Evolutionary conservation across 2,329 filamentous ascomycete species (phyloP).

Genomic region (Ceratocystis albifundus): DNA sequence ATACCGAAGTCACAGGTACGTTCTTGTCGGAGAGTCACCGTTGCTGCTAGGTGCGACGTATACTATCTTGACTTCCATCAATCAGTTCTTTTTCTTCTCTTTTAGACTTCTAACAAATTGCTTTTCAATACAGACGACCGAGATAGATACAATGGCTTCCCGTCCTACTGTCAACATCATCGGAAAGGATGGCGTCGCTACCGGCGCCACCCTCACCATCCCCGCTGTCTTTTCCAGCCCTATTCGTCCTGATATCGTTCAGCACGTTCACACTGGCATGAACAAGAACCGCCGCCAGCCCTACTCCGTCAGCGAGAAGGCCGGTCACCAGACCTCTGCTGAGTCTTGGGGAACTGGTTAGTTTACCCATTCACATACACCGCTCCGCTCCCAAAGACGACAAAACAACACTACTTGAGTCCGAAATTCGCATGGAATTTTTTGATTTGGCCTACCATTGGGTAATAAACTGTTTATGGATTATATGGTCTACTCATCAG

Average conservation of each 20-base stretch:
- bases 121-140: conserved; percentile 21
- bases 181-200: conserved; percentile 87
- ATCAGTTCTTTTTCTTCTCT: background rate
- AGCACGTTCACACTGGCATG: conserved; percentile 97
- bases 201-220: conserved; percentile 78
- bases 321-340: conserved; percentile 98
- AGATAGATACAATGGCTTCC: conserved; percentile 64
- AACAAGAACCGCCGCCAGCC: conserved; percentile 99
- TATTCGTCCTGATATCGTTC: conserved; percentile 98
- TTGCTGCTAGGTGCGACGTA: background rate
- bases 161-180: conserved; percentile 96
- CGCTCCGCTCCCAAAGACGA: background rate
- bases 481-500: background rate
- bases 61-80: background rate
- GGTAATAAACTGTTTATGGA: background rate
- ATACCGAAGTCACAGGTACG: conserved; percentile 23
- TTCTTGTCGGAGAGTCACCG: conserved; percentile 5
- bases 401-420: background rate
- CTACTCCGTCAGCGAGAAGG: conserved; percentile 99
- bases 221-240: conserved; percentile 94
- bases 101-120: conserved; percentile 18
- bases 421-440: background rate
- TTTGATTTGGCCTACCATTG: background rate
- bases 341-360: conserved; percentile 99
- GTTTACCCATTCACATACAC: conserved; percentile 33